Percentiles rank a stretch among this genome's conserved stretches.
phyloP scores from a whole-genome alignment of 2,329 filamentous ascomycete species.

The Parasarocladium wereldwijsianum region DNA sequence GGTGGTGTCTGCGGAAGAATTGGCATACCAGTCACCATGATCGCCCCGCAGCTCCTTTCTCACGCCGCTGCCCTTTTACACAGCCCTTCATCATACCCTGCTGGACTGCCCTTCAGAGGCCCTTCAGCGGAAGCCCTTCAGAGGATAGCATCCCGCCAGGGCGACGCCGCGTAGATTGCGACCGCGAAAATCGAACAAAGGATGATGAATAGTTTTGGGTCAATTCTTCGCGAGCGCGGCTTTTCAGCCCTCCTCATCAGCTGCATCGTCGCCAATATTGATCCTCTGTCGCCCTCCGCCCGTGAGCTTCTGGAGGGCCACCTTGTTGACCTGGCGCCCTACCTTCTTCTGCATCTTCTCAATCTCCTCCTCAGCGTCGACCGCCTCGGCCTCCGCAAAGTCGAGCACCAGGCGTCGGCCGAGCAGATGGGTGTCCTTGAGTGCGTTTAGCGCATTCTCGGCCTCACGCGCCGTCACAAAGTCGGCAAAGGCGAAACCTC shows the following conservation, averaged over 20 bases:
- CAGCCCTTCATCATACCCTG: no score
- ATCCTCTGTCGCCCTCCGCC: conserved; percentile 76
- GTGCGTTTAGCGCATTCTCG: conserved; percentile 73
- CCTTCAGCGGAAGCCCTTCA: no score
- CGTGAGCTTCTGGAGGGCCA: conserved; percentile 78
- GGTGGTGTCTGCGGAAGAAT: no score
- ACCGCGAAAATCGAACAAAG: no score
- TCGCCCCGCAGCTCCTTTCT: no score
- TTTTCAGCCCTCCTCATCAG: conserved; percentile 11
- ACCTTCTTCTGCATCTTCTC: conserved; percentile 95
- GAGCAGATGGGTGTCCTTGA: conserved; percentile 85
- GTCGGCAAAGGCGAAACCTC: conserved; percentile 94
- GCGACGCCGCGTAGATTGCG: no score
- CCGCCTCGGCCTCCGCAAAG: conserved; percentile 74
- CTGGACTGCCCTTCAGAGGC: no score
- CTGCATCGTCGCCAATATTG: conserved; percentile 60
- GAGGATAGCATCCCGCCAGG: no score
- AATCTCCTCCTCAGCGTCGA: conserved; percentile 92
- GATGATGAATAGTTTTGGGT: no score
- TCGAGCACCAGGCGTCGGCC: conserved; percentile 82
- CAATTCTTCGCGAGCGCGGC: conserved; percentile 13
- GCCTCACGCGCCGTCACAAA: conserved; percentile 88
- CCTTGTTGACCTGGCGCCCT: conserved; percentile 76
- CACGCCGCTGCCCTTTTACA: no score
- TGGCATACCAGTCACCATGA: no score